Base-by-base conservation (phyloP, 257 asterid genomes). In the Solanum clarkiae region DNA sequence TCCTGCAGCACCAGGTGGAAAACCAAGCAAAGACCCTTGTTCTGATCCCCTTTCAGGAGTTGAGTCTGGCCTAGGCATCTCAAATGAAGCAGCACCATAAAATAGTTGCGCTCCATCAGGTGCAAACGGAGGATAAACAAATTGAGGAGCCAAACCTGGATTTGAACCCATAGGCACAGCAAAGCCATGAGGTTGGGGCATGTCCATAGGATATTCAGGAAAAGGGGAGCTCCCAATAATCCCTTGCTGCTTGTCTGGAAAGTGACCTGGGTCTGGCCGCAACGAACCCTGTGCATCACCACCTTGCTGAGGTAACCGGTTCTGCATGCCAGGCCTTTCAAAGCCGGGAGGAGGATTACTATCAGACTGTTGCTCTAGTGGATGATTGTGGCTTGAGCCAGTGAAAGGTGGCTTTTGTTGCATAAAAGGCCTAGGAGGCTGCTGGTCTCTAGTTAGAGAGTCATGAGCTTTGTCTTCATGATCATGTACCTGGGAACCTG, bases 401-500 rank as follows among this genome's bases (percentile, higher is more conserved):
- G 90, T 84, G 91, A 93, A 93, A 57, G 92, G 90, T 86, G 91
- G 86, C 85, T 90, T 90, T 60, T 91, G 89, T 86, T 90, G 94
- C 91, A 93, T 75, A 75, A 80, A 87, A 51, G 93, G 90, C 88
- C 96, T 91, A 40, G 89, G 86, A 86, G 90, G 92, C 72, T 84
- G 93, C 70, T 83, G 94, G 54, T 93, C 98, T 84, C 95, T 87
- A 80, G 91, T 80, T 82, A 88, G 95, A 74, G 88, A 87, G 62
- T 86, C 92, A 62, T 88, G 94, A 85, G 85, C 83, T 85, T 87
- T 91, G 88, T 92, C 93, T 80, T 95, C 97, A 71, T 86, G 91
- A 57, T 93, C 98, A 59, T 87, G 90, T 80, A 69, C 85, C 86
- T 92, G 98, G 81, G 93, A 87, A 79, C 88, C 93, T 45, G 98